Evolutionary conservation across 441 rosid genomes (phyloP).

Genomic region (Populus hybrid): DNA sequence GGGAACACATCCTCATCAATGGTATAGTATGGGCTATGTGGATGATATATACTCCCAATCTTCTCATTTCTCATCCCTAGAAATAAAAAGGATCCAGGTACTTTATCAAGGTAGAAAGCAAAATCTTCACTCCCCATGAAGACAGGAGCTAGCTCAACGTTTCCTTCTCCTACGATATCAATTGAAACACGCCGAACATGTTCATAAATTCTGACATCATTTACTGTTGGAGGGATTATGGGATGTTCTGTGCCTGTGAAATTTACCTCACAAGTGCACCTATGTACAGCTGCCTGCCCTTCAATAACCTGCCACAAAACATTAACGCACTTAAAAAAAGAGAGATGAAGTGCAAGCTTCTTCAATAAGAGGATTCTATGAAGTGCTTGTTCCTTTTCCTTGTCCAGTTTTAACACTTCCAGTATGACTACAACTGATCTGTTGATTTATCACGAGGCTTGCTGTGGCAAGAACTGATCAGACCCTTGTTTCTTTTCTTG

Average conservation of each 20-base stretch:
- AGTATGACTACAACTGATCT: neutral
- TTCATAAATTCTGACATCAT: slow-evolving; percentile 34
- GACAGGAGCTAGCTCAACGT: slow-evolving; percentile 31
- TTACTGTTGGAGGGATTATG: slow-evolving; percentile 44
- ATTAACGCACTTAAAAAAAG: neutral
- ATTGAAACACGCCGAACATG: slow-evolving; percentile 24
- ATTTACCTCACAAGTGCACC: slow-evolving; percentile 25
- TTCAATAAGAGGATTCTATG: neutral
- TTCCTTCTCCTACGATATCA: slow-evolving; percentile 45
- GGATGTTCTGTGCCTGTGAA: slow-evolving; percentile 20
- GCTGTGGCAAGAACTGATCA: too few species aligned
- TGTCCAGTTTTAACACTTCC: neutral
- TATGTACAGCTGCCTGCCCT: slow-evolving; percentile 35
- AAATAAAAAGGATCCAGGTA: slow-evolving; percentile 42
- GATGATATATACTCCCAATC: slow-evolving; percentile 30
- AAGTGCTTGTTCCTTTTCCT: neutral
- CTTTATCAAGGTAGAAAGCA: slow-evolving; percentile 41
- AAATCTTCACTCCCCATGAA: slow-evolving; percentile 65
- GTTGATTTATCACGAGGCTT: too few species aligned
- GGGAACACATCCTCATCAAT: slow-evolving; percentile 56
- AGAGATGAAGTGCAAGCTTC: neutral
- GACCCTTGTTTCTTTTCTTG: too few species aligned
- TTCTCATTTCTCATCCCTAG: slow-evolving; percentile 45
- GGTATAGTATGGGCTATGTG: slow-evolving; percentile 49
- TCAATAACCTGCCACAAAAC: slow-evolving; percentile 32